phyloP scores from a whole-genome alignment of 2,329 filamentous ascomycete species.

The Trichoderma sp. region DNA sequence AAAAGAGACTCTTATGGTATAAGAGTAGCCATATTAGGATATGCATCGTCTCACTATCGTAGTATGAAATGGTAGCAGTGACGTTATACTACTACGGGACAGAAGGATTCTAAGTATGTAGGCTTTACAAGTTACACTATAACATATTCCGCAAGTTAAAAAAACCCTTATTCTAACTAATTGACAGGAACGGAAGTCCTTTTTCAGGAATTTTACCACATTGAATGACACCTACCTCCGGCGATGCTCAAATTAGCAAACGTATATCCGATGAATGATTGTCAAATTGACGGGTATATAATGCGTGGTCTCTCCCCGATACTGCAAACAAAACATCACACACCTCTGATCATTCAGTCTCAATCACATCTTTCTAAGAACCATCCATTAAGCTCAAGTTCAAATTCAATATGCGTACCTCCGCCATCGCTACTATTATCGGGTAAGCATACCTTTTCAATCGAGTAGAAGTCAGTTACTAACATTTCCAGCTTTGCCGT shows the following conservation, averaged over 20 bases:
- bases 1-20: not conserved
- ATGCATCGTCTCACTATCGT: not conserved
- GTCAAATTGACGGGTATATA: not conserved
- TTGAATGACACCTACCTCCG: not conserved
- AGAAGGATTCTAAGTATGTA: not conserved
- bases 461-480: not conserved
- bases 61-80: not conserved
- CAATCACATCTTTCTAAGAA: not conserved
- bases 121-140: not conserved
- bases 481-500: not conserved
- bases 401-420: not conserved
- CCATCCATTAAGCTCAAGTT: not conserved
- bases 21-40: not conserved
- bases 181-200: not conserved
- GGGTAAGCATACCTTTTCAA: not conserved
- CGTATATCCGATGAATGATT: not conserved
- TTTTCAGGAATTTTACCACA: not conserved
- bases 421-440: not conserved
- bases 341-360: not conserved
- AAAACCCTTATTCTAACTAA: not conserved
- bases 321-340: not conserved
- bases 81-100: not conserved
- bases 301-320: not conserved
- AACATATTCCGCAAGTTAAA: not conserved
- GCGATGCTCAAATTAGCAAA: not conserved